These are phyloP conservation scores for Friedmanniomyces endolithicus DNA, from an alignment of 495 filamentous ascomycete species.

Conservation along the genomic window DNA sequence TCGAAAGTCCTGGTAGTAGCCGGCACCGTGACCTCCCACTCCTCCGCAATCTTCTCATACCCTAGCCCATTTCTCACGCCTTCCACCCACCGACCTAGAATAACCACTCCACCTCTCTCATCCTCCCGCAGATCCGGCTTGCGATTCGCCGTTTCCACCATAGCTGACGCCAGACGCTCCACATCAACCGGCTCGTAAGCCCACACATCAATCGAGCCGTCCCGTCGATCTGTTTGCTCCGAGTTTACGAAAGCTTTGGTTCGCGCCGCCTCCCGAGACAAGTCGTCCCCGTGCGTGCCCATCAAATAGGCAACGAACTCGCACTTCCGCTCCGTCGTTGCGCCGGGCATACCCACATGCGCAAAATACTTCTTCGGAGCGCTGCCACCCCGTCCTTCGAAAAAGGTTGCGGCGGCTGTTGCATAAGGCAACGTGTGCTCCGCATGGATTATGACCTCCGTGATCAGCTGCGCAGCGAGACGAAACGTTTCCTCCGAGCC, in stretches of 20 bases:
- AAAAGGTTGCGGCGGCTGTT: too few relatives aligned
- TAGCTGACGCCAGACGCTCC: background rate
- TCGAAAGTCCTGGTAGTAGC: too few relatives aligned
- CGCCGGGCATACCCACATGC: too few relatives aligned
- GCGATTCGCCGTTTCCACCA: background rate
- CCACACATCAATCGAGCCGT: background rate
- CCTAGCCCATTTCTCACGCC: background rate
- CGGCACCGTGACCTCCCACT: background rate
- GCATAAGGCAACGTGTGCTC: too few relatives aligned
- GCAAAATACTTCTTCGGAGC: too few relatives aligned
- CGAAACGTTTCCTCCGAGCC: background rate
- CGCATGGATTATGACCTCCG: too few relatives aligned
- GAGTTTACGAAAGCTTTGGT: background rate
- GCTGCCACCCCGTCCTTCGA: too few relatives aligned
- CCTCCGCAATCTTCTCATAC: background rate
- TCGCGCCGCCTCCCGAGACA: too few relatives aligned
- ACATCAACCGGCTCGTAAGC: background rate
- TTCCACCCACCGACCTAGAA: background rate
- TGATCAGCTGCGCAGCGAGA: background rate
- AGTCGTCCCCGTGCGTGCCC: too few relatives aligned
- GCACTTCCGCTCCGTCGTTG: too few relatives aligned
- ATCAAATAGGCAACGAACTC: too few relatives aligned
- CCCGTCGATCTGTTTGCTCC: background rate
- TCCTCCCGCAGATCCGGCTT: background rate
- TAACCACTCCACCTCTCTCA: background rate